phyloP scores from a whole-genome alignment of 495 filamentous ascomycete genomes.

The Penicillium robsamsonii region DNA sequence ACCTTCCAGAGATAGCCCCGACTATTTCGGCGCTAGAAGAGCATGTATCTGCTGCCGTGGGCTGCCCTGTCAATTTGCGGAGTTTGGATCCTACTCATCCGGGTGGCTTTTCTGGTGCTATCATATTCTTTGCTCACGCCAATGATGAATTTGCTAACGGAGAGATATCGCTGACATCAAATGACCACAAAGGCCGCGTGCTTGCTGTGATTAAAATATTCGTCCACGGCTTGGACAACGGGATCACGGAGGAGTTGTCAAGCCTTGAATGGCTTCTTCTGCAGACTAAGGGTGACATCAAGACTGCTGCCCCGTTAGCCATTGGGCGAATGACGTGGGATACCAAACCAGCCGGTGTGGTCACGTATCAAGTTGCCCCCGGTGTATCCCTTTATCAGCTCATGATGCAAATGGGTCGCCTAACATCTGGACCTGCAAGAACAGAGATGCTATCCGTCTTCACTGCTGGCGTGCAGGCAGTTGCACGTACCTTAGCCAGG shows the following conservation, averaged over 20 bases:
- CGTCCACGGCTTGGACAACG: background rate
- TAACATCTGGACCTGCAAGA: background rate
- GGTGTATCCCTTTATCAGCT: conserved; percentile 3
- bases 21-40: background rate
- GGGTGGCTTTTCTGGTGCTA: background rate
- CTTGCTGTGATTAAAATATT: background rate
- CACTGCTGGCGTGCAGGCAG: background rate
- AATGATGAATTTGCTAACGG: background rate
- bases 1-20: conserved; percentile 1
- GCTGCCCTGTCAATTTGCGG: background rate
- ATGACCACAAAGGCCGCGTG: background rate
- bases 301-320: background rate
- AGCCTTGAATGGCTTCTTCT: conserved; percentile 4
- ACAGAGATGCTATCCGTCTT: background rate
- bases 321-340: conserved; percentile 2
- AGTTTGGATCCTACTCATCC: background rate
- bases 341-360: background rate
- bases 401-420: conserved; percentile 1
- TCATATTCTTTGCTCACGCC: background rate
- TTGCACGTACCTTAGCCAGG: background rate
- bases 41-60: conserved; percentile 1
- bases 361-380: conserved; percentile 1
- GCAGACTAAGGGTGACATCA: background rate
- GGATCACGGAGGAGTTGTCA: background rate
- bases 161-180: background rate